phyloP scores from a whole-genome alignment of 441 rosid species.

The Euphorbia schlechtendalii region DNA sequence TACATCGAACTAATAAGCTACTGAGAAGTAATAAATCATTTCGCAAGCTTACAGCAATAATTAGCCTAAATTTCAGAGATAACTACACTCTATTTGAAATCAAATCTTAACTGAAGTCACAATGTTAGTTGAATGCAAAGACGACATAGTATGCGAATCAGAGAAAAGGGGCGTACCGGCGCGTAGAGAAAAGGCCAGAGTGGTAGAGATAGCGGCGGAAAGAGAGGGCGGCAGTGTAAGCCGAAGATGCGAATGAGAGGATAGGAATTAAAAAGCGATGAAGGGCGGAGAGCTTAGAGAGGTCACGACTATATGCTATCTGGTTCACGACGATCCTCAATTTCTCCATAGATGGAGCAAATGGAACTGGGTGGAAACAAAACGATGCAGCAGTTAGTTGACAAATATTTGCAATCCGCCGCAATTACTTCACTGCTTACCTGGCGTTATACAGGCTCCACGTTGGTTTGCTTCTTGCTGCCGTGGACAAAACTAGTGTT shows the following conservation, averaged over 20 bases:
- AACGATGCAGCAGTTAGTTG: too few species aligned
- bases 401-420: too few species aligned
- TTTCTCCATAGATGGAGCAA: constrained; percentile 43
- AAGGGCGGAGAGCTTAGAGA: constrained; percentile 31
- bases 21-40: background rate
- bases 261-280: constrained; percentile 57
- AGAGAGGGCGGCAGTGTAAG: constrained; percentile 43
- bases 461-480: too few species aligned
- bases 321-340: constrained; percentile 48
- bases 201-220: constrained; percentile 52
- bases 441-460: too few species aligned
- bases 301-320: constrained; percentile 56
- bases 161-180: constrained; percentile 31
- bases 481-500: too few species aligned
- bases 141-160: background rate
- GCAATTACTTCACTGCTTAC: too few species aligned
- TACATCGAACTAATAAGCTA: background rate
- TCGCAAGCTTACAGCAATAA: background rate
- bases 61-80: background rate
- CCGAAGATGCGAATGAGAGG: constrained; percentile 52
- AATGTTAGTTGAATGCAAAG: background rate
- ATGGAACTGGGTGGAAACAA: background rate
- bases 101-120: too few species aligned
- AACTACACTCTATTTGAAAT: background rate
- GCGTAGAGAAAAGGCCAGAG: constrained; percentile 37